phyloP scores from a whole-genome alignment of 805 yeast genomes.

The Candida wancherniae region DNA sequence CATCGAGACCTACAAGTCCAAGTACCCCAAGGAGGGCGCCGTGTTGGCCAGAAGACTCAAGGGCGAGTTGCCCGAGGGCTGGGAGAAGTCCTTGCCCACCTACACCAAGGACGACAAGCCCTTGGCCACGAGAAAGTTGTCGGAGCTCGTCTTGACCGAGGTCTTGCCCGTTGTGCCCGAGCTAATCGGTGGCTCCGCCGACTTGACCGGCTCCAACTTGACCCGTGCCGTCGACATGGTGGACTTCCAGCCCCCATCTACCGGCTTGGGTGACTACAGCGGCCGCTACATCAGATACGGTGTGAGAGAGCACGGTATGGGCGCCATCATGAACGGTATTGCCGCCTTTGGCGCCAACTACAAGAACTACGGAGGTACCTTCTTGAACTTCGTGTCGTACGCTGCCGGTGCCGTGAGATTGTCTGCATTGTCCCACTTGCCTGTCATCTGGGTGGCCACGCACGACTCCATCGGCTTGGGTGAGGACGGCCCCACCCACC shows the following conservation, averaged over 20 bases:
- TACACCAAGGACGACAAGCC: conserved; percentile 77
- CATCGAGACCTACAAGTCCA: conserved; percentile 54
- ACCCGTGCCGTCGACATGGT: conserved; percentile 80
- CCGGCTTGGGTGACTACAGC: conserved; percentile 76
- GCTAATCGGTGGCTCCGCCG: conserved; percentile 97
- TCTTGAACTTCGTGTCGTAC: conserved; percentile 84
- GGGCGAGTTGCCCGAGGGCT: conserved; percentile 74
- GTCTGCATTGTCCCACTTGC: conserved; percentile 78
- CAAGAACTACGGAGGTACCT: conserved; percentile 94
- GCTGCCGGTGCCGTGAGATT: conserved; percentile 87
- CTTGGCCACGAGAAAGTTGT: conserved; percentile 90
- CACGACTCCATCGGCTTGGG: conserved; percentile 89
- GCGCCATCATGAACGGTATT: conserved; percentile 96
- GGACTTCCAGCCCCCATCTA: conserved; percentile 87
- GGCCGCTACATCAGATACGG: conserved; percentile 97
- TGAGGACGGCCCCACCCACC: conserved; percentile 93
- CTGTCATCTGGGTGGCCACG: conserved; percentile 82
- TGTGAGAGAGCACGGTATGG: conserved; percentile 99
- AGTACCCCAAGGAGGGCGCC: conserved; percentile 74
- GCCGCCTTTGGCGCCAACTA: conserved; percentile 83
- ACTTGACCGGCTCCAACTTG: conserved; percentile 93
- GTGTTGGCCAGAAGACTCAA: conserved; percentile 75
- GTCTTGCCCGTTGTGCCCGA: conserved; percentile 72
- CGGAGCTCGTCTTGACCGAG: conserved; percentile 69
- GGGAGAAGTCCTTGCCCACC: conserved; percentile 74